Base-by-base conservation (phyloP, 2,329 filamentous ascomycete genomes). In the Dryadomyces quercus-mongolicae region DNA sequence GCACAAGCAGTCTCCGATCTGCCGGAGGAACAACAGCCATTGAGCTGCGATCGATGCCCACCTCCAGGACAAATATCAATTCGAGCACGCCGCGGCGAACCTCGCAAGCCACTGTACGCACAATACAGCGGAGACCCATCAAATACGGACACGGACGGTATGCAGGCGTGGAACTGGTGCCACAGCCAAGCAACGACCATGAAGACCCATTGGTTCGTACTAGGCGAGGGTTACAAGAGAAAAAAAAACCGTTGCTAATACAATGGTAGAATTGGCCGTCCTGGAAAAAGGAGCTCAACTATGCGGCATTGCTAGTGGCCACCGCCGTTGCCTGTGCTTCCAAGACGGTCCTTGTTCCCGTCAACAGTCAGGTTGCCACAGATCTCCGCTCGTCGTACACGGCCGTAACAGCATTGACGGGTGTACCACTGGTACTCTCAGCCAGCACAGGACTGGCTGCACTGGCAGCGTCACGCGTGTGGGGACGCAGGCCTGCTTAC, bases 141-240 rank as follows among this genome's bases (percentile, higher is more conserved):
- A 53, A 53, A 20, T 47, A 53, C 44, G 57, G 50, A 36, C 55
- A 50, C 36, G 55, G 52, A 31, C 58, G 68, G 53, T 60, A 70
- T 54, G 64, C 69, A 2, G 61, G 64, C 15, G 64, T 73, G 6
- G 76, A 78, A 62, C 64, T 78, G 48, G 71, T 75, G 10, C 78
- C 78, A 3, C 77, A 78, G 62, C 77, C 78, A 0, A 80, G 75
- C 53, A 74, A 79, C 54, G 74, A 78, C 54, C 67, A 70, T 0
- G 68, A 73, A 22, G 78, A 81, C 62, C 78, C 78, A 51, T 60
- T 81, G 74, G 71, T 75, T 10, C 78, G 78, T 3, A 61, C 77
- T 77, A 0, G 80, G 74, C 52, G 74, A 79, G 53, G 74, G 78
- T 53, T 67, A 70, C 0, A 68, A 73, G 21, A 78, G 81, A 62